A percentile compares a stretch with the other conserved stretches of the same genome.
Conservation (phyloP, 192 early-diverging fungal species). For the Rhizoclosmatium sp. region DNA sequence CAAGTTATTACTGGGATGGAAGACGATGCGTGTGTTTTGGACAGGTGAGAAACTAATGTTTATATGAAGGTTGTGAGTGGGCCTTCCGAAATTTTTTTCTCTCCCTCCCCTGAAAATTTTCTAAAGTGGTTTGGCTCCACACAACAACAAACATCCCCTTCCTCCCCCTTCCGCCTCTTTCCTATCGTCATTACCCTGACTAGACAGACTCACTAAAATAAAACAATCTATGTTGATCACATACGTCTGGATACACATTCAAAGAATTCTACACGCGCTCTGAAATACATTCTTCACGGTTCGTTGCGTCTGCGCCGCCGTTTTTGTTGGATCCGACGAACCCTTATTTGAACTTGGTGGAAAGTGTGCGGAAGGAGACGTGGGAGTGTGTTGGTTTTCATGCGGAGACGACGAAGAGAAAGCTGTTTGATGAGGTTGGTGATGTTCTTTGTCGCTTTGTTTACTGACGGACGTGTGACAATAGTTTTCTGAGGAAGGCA, state of each 20-base stretch:
- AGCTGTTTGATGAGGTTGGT: neutral
- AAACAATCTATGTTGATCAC: too few relatives aligned
- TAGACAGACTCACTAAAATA: too few relatives aligned
- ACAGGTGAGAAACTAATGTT: neutral
- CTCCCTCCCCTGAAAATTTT: neutral
- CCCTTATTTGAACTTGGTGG: neutral
- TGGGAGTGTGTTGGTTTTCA: neutral
- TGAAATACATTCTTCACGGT: conserved; percentile 1
- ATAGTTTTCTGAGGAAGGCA: neutral
- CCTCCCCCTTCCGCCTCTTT: too few relatives aligned
- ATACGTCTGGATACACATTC: too few relatives aligned
- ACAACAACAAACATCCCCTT: too few relatives aligned
- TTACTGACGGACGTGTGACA: neutral
- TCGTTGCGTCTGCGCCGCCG: neutral
- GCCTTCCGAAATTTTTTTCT: too few relatives aligned
- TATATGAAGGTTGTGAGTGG: too few relatives aligned
- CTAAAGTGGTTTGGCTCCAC: neutral
- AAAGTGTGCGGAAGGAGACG: neutral
- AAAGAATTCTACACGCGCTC: conserved; percentile 1
- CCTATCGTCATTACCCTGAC: too few relatives aligned
- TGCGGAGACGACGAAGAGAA: neutral
- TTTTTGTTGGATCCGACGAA: neutral
- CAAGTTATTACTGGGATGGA: neutral
- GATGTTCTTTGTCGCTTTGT: neutral
- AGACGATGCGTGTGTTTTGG: neutral